Percentiles rank a stretch among this genome's conserved stretches.
phyloP scores from a whole-genome alignment of 495 filamentous ascomycete species.

The Hyphodiscus hymeniophilus region DNA sequence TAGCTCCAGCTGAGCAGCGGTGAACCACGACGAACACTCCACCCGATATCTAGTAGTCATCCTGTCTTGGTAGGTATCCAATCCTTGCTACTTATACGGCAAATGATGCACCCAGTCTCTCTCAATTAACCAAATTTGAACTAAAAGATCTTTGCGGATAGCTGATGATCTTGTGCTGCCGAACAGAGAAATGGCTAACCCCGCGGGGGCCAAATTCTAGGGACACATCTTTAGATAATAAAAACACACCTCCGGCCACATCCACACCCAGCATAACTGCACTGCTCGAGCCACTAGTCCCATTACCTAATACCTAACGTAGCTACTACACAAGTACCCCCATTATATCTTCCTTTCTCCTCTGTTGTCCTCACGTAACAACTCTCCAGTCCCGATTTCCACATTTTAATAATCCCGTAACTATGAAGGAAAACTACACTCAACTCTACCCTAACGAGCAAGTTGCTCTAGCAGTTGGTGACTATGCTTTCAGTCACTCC shows the following conservation, averaged over 20 bases:
- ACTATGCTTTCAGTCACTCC: slow-evolving; percentile 25
- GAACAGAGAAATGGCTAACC: no score
- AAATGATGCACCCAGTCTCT: no score
- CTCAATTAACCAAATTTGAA: no score
- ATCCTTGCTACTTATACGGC: no score
- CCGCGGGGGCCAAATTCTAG: no score
- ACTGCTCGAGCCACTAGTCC: neutral
- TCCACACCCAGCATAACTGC: no score
- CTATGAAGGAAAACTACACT: slow-evolving; percentile 27
- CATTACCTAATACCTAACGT: neutral
- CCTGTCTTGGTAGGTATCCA: slow-evolving; percentile 16
- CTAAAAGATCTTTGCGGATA: no score
- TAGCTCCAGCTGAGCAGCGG: slow-evolving; percentile 11
- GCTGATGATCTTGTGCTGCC: no score
- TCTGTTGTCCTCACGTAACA: no score
- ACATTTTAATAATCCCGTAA: slow-evolving; percentile 1
- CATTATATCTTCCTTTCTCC: neutral
- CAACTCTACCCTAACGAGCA: slow-evolving; percentile 26
- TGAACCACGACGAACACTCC: slow-evolving; percentile 56
- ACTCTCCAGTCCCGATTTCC: no score
- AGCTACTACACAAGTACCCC: neutral
- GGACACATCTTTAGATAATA: no score
- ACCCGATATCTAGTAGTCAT: slow-evolving; percentile 93
- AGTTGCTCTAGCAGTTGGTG: slow-evolving; percentile 21
- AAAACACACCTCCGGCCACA: no score